Conservation (phyloP, 2,329 filamentous ascomycete species). For the Scedosporium dehoogii region DNA sequence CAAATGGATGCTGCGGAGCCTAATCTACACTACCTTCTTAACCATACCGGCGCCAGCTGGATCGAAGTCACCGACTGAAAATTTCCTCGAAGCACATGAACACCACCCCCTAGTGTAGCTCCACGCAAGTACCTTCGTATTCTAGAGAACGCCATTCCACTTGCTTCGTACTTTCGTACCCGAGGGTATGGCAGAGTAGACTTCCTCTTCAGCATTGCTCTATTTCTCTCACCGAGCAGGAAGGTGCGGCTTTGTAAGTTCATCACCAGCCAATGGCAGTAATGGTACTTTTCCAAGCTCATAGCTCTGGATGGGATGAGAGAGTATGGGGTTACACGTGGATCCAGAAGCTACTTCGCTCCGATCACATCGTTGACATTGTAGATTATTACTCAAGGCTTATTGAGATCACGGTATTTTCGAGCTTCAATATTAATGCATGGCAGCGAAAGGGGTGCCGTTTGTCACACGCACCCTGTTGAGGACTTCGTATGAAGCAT, state of each 20-base stretch:
- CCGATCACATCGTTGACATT: neutral
- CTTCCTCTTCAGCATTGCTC: neutral
- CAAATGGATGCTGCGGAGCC: neutral
- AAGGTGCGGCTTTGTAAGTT: neutral
- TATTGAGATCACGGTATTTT: neutral
- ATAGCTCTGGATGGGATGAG: neutral
- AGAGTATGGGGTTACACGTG: neutral
- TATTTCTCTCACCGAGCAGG: neutral
- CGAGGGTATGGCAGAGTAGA: neutral
- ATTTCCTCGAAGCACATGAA: neutral
- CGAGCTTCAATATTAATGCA: neutral
- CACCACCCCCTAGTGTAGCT: neutral
- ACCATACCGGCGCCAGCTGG: neutral
- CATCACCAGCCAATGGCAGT: neutral
- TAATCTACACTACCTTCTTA: neutral
- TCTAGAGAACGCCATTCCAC: neutral
- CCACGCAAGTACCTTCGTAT: neutral
- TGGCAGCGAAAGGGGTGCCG: neutral
- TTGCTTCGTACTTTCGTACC: neutral
- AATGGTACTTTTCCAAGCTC: neutral
- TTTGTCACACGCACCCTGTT: neutral
- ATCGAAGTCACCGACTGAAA: neutral
- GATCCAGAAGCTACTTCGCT: neutral
- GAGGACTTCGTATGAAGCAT: neutral
- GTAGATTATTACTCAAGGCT: neutral